Evolutionary conservation across 352 stramenopile genomes (phyloP), one percentile per base, ranked within the genome.

Genomic region (Pythium rishiriense): DNA sequence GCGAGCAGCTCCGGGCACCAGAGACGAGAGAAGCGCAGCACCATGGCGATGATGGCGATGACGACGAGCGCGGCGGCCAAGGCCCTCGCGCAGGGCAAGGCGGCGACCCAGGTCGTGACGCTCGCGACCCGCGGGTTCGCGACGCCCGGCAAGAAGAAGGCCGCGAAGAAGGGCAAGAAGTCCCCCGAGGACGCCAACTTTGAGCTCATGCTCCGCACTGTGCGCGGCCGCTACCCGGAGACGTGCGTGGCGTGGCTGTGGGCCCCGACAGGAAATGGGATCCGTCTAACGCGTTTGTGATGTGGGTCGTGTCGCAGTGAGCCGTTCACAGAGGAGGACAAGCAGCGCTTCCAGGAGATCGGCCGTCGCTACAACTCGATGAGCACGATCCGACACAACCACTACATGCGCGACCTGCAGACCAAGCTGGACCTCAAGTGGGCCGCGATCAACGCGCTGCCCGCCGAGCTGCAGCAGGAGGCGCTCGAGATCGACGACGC

Each of bases 341-440:
- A 88, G 69, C 68, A 81, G 70, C 76, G 79, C 41, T 82, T 90
- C 70, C 77, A 88, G 61, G 85, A 91, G 64, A 90, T 96, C 43
- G 89, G 82, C 26, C 86, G 76, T 55, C 81, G 78, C 56, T 96
- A 85, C 75, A 96, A 96, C 72, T 46, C 46, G 19, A 88, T 92
- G 84, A 91, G 68, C 54, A 77, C 72, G 52, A 90, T 94, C 51
- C 76, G 78, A 75, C 87, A 96, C 82, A 96, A 96, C 76, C 79
- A 93, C 75, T 68, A 88, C 35, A 94, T 94, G 85, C 81, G 84
- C 54, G 86, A 96, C 74, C 50, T 97, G 69, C 88, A 94, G 73
- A 95, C 79, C 62, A 97, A 97, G 80, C 95, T 97, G 67, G 88
- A 96, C 71, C 76, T 97, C 42, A 96, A 96, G 73, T 95, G 88